A percentile compares a stretch with the other conserved stretches of the same genome.
Conservation (phyloP, 768 basidiomycete species). For the Candolleomyces eurysporus region DNA sequence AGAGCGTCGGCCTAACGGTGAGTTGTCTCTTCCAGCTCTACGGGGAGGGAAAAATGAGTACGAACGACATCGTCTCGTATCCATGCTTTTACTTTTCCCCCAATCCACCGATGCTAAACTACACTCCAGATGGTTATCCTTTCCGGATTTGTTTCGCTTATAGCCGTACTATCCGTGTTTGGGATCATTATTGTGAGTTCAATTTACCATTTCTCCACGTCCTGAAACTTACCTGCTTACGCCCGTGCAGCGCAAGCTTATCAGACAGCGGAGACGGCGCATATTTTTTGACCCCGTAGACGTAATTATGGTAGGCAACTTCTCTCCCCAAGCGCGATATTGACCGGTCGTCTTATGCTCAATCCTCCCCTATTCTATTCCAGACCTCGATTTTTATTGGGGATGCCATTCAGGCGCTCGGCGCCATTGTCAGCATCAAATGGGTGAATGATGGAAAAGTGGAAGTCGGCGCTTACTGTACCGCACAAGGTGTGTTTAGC, state of each 20-base stretch:
- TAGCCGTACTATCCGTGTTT: background rate
- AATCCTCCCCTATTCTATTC: background rate
- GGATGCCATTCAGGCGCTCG: conserved; percentile 34
- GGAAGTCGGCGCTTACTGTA: conserved; percentile 27
- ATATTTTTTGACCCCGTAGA: background rate
- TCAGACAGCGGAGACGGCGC: background rate
- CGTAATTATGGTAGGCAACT: background rate
- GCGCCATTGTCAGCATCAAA: conserved; percentile 24
- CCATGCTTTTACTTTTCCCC: too few species aligned
- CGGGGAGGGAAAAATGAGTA: background rate
- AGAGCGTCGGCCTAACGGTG: background rate
- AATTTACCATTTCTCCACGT: too few species aligned
- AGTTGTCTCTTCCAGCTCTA: background rate
- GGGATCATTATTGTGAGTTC: background rate
- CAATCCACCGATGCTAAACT: background rate
- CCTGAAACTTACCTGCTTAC: background rate
- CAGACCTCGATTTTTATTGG: background rate
- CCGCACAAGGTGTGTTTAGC: conserved; percentile 22
- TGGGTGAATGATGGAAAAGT: conserved; percentile 30
- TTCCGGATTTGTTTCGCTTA: background rate
- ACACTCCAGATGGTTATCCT: background rate
- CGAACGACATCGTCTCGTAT: too few species aligned
- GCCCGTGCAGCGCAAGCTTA: background rate
- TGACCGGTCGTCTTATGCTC: too few species aligned
- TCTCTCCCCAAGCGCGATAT: too few species aligned